Conservation (phyloP, 345 rosid genomes). For the Corchorus capsularis region DNA sequence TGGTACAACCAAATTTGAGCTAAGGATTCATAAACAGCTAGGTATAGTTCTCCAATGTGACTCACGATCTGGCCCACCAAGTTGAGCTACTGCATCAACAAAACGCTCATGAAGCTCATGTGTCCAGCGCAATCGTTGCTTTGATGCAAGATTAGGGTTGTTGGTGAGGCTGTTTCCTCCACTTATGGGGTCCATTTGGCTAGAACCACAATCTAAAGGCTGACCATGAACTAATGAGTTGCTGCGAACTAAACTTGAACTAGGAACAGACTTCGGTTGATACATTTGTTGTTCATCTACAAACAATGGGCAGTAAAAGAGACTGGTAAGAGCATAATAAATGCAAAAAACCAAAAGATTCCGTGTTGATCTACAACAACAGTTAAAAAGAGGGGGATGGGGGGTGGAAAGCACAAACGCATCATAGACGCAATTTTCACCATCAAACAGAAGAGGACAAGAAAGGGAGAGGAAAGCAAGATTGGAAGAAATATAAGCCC, state of each 20-base stretch:
- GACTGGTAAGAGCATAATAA: conserved; percentile 2
- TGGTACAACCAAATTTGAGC: background rate
- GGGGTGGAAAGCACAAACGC: background rate
- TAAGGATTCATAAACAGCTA: background rate
- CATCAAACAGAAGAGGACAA: background rate
- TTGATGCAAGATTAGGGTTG: conserved; percentile 85
- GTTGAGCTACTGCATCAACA: conserved; percentile 99
- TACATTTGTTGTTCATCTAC: conserved; percentile 54
- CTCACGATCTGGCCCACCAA: conserved; percentile 99
- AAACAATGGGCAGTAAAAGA: conserved; percentile 13
- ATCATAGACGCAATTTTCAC: background rate
- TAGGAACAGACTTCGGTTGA: conserved; percentile 44
- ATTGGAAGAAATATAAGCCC: conserved; percentile 11
- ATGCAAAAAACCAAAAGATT: background rate
- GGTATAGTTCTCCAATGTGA: conserved; percentile 26
- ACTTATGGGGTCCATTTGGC: conserved; percentile 67
- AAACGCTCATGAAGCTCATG: conserved; percentile 98
- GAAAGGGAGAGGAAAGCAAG: background rate
- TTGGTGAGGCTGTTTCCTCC: conserved; percentile 63
- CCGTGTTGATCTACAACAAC: background rate
- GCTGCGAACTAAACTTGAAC: conserved; percentile 44
- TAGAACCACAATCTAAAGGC: conserved; percentile 47
- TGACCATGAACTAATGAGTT: conserved; percentile 55
- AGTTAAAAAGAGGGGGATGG: background rate
- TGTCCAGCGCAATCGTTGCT: conserved; percentile 97